Evolutionary conservation across 2,329 filamentous ascomycete genomes (phyloP).

Genomic region (Fusarium bulbicola): DNA sequence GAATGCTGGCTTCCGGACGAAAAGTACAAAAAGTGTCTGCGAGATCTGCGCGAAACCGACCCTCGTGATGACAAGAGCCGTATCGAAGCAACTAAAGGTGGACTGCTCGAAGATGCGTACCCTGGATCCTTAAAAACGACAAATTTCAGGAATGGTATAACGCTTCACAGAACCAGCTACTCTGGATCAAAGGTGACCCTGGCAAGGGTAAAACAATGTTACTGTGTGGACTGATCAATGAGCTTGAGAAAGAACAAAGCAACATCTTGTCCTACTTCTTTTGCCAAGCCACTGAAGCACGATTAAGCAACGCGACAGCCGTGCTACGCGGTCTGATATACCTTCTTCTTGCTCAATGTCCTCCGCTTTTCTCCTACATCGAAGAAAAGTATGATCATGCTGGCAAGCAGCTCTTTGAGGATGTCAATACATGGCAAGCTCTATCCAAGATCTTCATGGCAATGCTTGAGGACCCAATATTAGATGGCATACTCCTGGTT

Average conservation of each 20-base stretch:
- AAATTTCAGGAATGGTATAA: neutral
- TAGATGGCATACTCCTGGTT: rapidly evolving
- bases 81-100: neutral
- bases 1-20: rapidly evolving
- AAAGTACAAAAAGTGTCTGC: constrained; percentile 27
- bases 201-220: neutral
- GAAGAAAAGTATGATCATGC: neutral
- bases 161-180: rapidly evolving
- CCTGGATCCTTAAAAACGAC: neutral
- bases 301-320: rapidly evolving
- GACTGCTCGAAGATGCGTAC: rapidly evolving
- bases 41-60: neutral
- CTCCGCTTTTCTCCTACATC: rapidly evolving
- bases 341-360: neutral
- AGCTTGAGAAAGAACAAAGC: rapidly evolving
- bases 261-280: rapidly evolving
- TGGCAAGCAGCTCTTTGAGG: rapidly evolving
- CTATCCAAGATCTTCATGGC: rapidly evolving
- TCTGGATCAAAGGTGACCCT: neutral
- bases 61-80: neutral
- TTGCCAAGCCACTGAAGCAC: neutral
- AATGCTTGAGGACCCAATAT: rapidly evolving
- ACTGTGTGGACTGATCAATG: neutral
- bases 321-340: neutral
- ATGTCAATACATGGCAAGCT: neutral